Evolutionary conservation across 371 early-diverging fungal species (phyloP).

Genomic region (Batrachochytrium dendrobatidis): DNA sequence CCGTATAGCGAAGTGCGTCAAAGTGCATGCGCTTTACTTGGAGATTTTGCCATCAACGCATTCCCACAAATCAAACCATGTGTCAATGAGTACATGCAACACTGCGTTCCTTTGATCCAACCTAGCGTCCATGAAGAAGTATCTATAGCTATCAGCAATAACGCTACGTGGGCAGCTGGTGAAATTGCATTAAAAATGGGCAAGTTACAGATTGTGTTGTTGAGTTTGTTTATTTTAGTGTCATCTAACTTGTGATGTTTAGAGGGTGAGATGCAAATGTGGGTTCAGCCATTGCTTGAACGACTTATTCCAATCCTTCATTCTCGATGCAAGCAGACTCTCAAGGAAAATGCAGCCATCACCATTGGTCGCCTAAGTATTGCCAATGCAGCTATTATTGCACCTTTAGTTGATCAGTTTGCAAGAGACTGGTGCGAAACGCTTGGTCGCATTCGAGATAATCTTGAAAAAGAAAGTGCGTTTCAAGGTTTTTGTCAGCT

Average conservation of each 20-base stretch:
- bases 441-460: conserved; percentile 68
- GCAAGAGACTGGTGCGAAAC: conserved; percentile 25
- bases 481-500: conserved; percentile 86
- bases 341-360: conserved; percentile 90
- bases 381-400: conserved; percentile 68
- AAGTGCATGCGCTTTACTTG: conserved; percentile 87
- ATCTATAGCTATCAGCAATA: conserved; percentile 54
- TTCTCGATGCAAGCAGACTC: conserved; percentile 24
- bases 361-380: conserved; percentile 87
- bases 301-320: conserved; percentile 71
- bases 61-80: conserved; percentile 65
- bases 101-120: conserved; percentile 50
- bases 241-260: background rate
- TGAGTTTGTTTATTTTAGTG: background rate
- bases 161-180: conserved; percentile 92
- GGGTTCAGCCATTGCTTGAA: conserved; percentile 68
- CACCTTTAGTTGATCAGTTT: conserved; percentile 26
- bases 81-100: conserved; percentile 61
- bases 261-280: conserved; percentile 59
- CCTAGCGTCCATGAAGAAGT: conserved; percentile 53
- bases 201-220: background rate
- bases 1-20: conserved; percentile 75
- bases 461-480: conserved; percentile 88
- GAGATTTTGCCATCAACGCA: conserved; percentile 83
- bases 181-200: conserved; percentile 74